A percentile compares a stretch with the other conserved stretches of the same genome.
phyloP scores from a whole-genome alignment of 73 alveolate genomes.

The Urostyla sp. region DNA sequence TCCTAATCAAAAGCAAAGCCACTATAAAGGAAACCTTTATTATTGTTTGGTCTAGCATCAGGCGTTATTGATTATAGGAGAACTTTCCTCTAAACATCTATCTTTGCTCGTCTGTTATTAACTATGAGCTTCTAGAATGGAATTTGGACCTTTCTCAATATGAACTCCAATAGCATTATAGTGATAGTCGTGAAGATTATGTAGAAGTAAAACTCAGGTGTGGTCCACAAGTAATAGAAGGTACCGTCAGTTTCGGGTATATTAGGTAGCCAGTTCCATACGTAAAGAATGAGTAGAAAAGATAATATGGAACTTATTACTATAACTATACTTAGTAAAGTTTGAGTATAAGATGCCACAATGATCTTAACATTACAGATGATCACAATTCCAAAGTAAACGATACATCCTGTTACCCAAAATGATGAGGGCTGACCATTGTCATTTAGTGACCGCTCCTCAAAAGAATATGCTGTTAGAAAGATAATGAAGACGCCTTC shows the following conservation, averaged over 20 bases:
- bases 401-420: slow-evolving; percentile 83
- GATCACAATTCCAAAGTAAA: slow-evolving; percentile 87
- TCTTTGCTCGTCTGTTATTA: no score
- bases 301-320: slow-evolving; percentile 1
- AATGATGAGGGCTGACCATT: slow-evolving; percentile 68
- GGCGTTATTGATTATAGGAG: no score
- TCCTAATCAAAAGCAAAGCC: no score
- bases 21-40: no score
- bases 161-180: no score
- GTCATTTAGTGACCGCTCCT: slow-evolving; percentile 5
- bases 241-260: background rate
- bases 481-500: slow-evolving; percentile 73
- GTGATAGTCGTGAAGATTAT: background rate
- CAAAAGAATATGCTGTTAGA: slow-evolving; percentile 65
- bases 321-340: background rate
- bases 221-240: background rate
- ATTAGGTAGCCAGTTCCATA: background rate
- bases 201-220: background rate
- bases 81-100: no score
- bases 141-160: no score
- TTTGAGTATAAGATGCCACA: slow-evolving; percentile 21
- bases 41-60: no score
- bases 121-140: no score
- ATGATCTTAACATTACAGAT: slow-evolving; percentile 88
- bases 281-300: background rate